Percentiles rank a stretch among this genome's conserved stretches.
These are phyloP conservation scores for Zhuliangozyma parablackwelliae DNA, from an alignment of 1,139 yeast species.

Conservation along the genomic window DNA sequence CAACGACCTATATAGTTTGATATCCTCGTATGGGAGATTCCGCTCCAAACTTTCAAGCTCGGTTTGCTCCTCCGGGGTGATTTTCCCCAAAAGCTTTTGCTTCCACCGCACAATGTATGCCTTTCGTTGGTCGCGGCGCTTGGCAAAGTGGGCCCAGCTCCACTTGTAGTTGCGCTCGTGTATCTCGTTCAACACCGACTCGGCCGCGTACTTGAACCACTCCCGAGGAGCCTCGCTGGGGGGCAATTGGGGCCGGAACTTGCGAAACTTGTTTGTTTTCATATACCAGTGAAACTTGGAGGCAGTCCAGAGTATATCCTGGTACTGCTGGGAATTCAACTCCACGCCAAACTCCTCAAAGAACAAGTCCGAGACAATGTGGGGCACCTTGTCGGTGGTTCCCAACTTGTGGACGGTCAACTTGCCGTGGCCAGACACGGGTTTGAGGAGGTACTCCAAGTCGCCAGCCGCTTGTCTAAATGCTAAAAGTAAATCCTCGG, in stretches of 20 bases:
- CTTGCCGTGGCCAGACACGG: slow-evolving; percentile 87
- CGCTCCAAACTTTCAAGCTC: slow-evolving; percentile 53
- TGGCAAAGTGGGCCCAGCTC: slow-evolving; percentile 82
- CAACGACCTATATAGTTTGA: slow-evolving; percentile 77
- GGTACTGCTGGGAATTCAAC: slow-evolving; percentile 79
- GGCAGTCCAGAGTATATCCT: slow-evolving; percentile 75
- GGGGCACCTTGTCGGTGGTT: slow-evolving; percentile 65
- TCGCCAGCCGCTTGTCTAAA: slow-evolving; percentile 29
- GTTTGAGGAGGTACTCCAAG: slow-evolving; percentile 70
- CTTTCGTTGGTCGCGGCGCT: slow-evolving; percentile 67
- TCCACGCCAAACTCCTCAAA: slow-evolving; percentile 87
- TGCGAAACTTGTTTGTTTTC: slow-evolving; percentile 71
- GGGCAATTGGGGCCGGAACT: slow-evolving; percentile 58
- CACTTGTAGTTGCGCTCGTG: slow-evolving; percentile 76
- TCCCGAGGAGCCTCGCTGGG: slow-evolving; percentile 65
- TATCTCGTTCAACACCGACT: slow-evolving; percentile 69
- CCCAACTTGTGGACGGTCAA: slow-evolving; percentile 77
- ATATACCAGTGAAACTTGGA: slow-evolving; percentile 77
- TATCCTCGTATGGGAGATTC: slow-evolving; percentile 67
- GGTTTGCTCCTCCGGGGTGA: slow-evolving; percentile 32
- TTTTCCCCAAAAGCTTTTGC: slow-evolving; percentile 33
- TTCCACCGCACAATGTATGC: slow-evolving; percentile 71
- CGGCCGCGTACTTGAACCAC: slow-evolving; percentile 82
- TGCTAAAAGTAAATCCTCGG: slow-evolving; percentile 36
- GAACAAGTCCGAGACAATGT: slow-evolving; percentile 66